These are phyloP conservation scores for Umbelopsis sp. DNA, from an alignment of 371 early-diverging fungal genomes.

Conservation along the genomic window DNA sequence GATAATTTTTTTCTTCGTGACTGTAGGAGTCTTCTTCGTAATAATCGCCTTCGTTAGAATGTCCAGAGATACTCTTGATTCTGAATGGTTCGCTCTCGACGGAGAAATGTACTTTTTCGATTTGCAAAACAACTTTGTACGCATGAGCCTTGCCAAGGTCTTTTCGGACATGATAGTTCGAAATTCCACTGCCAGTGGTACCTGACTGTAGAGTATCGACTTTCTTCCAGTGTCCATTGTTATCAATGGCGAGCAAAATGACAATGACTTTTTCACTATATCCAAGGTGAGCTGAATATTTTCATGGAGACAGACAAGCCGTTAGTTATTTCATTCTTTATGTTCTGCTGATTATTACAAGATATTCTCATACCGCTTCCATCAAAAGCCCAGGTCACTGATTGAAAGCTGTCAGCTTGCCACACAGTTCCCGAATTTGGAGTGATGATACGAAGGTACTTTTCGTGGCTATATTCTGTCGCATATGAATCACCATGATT, in stretches of 20 bases:
- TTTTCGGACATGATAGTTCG: conserved; percentile 14
- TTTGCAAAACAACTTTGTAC: neutral
- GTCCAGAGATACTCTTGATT: conserved; percentile 1
- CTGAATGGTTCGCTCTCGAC: neutral
- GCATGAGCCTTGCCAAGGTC: neutral
- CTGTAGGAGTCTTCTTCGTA: neutral
- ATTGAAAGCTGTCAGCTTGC: conserved; percentile 10
- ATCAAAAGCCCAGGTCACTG: neutral
- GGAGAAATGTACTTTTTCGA: neutral
- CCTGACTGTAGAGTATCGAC: conserved; percentile 9
- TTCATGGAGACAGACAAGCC: neutral
- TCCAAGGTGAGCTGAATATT: neutral
- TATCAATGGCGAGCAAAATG: neutral
- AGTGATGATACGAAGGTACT: conserved; percentile 6
- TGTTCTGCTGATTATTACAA: neutral
- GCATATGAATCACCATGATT: neutral
- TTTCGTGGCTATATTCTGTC: neutral
- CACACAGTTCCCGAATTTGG: conserved; percentile 2
- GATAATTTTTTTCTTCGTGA: neutral
- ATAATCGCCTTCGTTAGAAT: neutral
- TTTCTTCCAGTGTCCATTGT: conserved; percentile 1
- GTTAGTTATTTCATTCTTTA: too few relatives aligned
- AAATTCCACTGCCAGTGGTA: neutral
- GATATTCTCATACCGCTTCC: neutral
- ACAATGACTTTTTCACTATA: neutral